Evolutionary conservation across 345 rosid species (phyloP), one percentile per base, ranked within the genome.

Genomic region (Murraya koenigii): DNA sequence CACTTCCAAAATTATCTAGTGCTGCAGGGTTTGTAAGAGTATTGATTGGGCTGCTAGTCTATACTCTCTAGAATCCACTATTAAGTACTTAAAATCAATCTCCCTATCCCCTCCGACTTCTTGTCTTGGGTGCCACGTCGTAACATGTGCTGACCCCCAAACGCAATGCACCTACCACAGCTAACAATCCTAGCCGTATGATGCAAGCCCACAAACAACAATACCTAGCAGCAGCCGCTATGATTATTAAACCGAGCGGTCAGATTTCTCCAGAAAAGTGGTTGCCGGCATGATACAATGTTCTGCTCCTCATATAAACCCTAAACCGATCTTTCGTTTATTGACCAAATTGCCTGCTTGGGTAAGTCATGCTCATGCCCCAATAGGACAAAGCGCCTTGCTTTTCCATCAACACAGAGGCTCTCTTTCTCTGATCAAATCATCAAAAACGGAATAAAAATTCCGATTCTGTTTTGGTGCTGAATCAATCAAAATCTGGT

Each of bases 401-500:
- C 49, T 33, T 67, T 62, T 76, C 56, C 20, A 7, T 17, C 69
- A 60, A 26, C 39, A n/a, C 3, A 13, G 30, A 56, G 32, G 38
- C 7, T n/a, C 49, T 62, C 20, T 30, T 52, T 54, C 66, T 72
- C 59, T 75, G 76, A 36, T 82, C 80, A 67, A 67, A 77, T 71
- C 74, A 5, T 67, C 75, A 6, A 7, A 33, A 61, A 75, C 25
- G 36, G 54, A 75, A n/a, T 35, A n/a, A 55, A 66, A 55, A 66
- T 25, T 13, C 11, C 23, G 60, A 47, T 7, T 75, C 54, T 35
- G 33, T 76, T 36, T 36, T 66, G 17, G 8, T 49, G 58, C 60
- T 38, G 55, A 79, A 75, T 26, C 74, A n/a, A 77, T 13, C 71
- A 26, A 73, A 73, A 66, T 25, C 80, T 25, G 60, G 64, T 69